Evolutionary conservation across 345 rosid genomes (phyloP).

Genomic region (Rubroshorea leprosula): DNA sequence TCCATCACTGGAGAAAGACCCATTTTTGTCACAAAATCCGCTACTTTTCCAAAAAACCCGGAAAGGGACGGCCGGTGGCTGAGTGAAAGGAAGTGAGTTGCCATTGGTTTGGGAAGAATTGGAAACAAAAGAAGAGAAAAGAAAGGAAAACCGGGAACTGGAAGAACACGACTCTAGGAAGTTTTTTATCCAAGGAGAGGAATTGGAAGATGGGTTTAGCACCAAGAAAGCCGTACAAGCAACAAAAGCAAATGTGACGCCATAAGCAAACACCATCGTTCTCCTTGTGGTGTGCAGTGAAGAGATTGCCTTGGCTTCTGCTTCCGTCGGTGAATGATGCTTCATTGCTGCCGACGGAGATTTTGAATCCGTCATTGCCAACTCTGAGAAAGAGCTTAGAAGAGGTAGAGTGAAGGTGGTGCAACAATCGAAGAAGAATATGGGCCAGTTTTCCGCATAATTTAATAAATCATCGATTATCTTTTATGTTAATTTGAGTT

Average conservation of each 20-base stretch:
- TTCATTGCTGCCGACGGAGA: background rate
- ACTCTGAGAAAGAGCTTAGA: no score
- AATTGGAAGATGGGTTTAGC: constrained; percentile 15
- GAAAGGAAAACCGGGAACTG: constrained; percentile 17
- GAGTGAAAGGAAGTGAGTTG: constrained; percentile 11
- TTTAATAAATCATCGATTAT: no score
- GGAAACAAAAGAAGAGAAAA: constrained; percentile 14
- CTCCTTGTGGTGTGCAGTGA: background rate
- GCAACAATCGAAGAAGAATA: no score
- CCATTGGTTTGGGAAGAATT: constrained; percentile 17
- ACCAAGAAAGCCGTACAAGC: constrained; percentile 11
- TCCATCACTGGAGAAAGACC: constrained; percentile 9
- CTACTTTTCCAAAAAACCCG: constrained; percentile 15
- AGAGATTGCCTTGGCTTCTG: background rate
- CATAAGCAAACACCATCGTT: constrained; percentile 16
- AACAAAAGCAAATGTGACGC: constrained; percentile 18
- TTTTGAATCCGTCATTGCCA: constrained; percentile 8
- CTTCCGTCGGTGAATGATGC: background rate
- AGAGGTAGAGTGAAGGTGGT: no score
- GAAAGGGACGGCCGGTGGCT: constrained; percentile 1
- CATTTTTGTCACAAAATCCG: constrained; percentile 2
- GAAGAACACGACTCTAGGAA: constrained; percentile 12
- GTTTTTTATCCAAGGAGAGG: constrained; percentile 21
- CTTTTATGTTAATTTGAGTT: no score
- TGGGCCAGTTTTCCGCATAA: no score